phyloP scores from a whole-genome alignment of 345 rosid species.

The Eucalyptus dawsonii region DNA sequence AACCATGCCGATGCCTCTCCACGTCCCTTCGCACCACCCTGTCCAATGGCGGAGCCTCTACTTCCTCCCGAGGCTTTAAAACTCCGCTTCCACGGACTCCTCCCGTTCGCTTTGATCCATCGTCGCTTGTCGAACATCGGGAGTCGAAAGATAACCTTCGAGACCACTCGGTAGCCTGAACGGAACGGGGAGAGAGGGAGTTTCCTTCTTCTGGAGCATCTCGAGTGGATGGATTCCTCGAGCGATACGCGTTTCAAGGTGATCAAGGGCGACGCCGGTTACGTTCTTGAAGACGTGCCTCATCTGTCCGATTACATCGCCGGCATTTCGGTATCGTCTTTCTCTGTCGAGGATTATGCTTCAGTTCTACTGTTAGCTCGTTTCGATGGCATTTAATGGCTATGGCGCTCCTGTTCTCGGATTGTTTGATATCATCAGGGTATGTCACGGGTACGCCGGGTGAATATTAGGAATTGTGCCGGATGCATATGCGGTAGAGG shows the following conservation, averaged over 20 bases:
- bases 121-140: background rate
- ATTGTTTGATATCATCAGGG: background rate
- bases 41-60: background rate
- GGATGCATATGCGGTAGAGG: background rate
- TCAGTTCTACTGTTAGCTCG: background rate
- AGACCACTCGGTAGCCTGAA: background rate
- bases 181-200: background rate
- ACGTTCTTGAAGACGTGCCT: constrained; percentile 73
- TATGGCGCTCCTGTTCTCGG: background rate
- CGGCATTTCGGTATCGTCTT: constrained; percentile 40
- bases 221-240: background rate
- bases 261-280: constrained; percentile 43
- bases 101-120: background rate
- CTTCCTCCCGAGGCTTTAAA: background rate
- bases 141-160: background rate
- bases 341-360: background rate
- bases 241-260: background rate
- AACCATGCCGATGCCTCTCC: background rate
- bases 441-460: background rate
- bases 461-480: background rate
- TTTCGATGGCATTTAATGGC: background rate
- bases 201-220: background rate
- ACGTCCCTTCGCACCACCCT: background rate
- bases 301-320: constrained; percentile 62
- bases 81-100: background rate